These are phyloP conservation scores for Saccharomycopsis fibuligera DNA, from an alignment of 805 yeast genomes.

Conservation along the genomic window DNA sequence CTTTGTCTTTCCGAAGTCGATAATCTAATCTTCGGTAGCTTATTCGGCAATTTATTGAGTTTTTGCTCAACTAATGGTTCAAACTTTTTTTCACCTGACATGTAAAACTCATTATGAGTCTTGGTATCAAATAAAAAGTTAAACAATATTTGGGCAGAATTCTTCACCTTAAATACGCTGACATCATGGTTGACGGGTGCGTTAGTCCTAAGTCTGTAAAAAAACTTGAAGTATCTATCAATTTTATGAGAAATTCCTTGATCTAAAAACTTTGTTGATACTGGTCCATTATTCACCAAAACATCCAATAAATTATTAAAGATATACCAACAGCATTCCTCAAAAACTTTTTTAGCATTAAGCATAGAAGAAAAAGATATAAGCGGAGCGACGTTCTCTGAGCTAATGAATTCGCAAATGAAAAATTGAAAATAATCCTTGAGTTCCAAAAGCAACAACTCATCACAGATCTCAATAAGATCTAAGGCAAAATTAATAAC, in stretches of 20 bases:
- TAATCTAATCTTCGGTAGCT: not conserved
- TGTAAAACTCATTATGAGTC: constrained; percentile 36
- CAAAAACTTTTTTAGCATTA: constrained; percentile 48
- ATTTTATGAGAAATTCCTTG: constrained; percentile 26
- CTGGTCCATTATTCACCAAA: constrained; percentile 37
- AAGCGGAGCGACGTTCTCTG: constrained; percentile 55
- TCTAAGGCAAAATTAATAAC: constrained; percentile 52
- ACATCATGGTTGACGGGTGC: not conserved
- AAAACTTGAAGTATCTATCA: constrained; percentile 33
- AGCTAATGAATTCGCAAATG: constrained; percentile 46
- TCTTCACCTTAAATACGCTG: not conserved
- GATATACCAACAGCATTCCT: constrained; percentile 61
- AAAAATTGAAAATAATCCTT: constrained; percentile 56
- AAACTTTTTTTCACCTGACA: constrained; percentile 30
- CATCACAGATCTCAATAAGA: constrained; percentile 55
- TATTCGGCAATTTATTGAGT: not conserved
- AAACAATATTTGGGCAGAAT: constrained; percentile 26
- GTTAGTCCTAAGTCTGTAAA: constrained; percentile 24
- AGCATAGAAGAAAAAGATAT: constrained; percentile 46
- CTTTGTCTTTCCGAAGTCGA: not conserved
- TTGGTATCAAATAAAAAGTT: constrained; percentile 32
- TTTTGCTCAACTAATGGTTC: constrained; percentile 32
- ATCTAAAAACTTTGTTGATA: constrained; percentile 31
- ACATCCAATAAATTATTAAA: constrained; percentile 58
- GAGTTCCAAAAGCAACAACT: constrained; percentile 51